Conservation (phyloP, 2,329 filamentous ascomycete species). For the Aspergillus brunneoviolaceus region DNA sequence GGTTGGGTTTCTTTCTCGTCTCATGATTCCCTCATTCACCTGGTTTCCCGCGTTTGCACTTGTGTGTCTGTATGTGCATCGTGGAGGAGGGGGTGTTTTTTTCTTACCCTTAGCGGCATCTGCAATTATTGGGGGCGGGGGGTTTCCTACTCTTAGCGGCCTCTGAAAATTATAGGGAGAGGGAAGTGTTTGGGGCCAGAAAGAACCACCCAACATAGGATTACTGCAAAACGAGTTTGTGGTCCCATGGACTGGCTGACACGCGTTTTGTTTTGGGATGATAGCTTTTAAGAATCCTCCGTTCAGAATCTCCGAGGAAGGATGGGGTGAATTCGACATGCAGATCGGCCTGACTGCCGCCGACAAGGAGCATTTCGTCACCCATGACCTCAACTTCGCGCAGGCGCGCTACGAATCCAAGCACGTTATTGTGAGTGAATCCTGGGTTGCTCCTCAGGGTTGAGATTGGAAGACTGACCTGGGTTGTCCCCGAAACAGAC, state of each 20-base stretch:
- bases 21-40: background rate
- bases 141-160: background rate
- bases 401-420: slow-evolving; percentile 77
- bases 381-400: slow-evolving; percentile 91
- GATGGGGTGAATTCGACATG: slow-evolving; percentile 99
- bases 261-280: background rate
- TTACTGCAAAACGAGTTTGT: background rate
- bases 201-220: background rate
- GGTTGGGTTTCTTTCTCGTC: background rate
- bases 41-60: no score
- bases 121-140: background rate
- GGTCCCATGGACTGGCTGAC: slow-evolving; percentile 4
- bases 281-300: slow-evolving; percentile 78
- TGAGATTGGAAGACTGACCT: background rate
- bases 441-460: background rate
- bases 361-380: slow-evolving; percentile 80
- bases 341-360: slow-evolving; percentile 76
- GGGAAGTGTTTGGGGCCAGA: background rate
- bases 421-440: slow-evolving; percentile 63
- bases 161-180: background rate
- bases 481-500: slow-evolving; percentile 44
- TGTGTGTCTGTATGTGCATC: no score
- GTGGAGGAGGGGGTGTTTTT: no score
- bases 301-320: slow-evolving; percentile 87
- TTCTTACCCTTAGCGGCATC: no score